Conservation (phyloP, 2,329 filamentous ascomycete genomes). For the Colletotrichum musicola region DNA sequence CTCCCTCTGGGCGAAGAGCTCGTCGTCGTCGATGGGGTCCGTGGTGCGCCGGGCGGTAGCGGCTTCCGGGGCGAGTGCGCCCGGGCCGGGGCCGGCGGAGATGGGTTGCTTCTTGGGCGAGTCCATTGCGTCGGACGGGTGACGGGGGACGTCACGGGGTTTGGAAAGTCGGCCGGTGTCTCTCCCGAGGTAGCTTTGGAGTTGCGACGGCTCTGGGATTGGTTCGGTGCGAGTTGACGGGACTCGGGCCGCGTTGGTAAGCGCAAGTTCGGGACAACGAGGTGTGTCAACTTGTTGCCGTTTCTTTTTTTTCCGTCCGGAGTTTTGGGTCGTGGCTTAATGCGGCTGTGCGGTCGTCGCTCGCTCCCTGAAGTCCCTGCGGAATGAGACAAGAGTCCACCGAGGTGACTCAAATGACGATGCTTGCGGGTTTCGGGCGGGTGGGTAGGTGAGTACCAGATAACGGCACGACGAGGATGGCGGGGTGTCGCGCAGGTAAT, state of each 20-base stretch:
- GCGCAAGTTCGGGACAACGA: too few relatives aligned
- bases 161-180: too few relatives aligned
- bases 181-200: too few relatives aligned
- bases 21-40: conserved; percentile 22
- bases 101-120: conserved; percentile 4
- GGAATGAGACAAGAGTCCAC: background rate
- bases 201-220: too few relatives aligned
- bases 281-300: too few relatives aligned
- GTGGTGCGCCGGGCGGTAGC: background rate
- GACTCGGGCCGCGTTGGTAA: too few relatives aligned
- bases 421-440: conserved; percentile 7
- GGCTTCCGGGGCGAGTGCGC: conserved; percentile 15
- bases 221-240: too few relatives aligned
- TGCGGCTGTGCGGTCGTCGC: too few relatives aligned
- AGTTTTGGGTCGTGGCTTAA: background rate
- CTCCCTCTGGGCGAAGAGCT: conserved; percentile 51
- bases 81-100: conserved; percentile 11
- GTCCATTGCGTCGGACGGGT: conserved; percentile 11
- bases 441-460: background rate
- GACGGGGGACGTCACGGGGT: background rate
- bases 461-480: conserved; percentile 2
- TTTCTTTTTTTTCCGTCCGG: background rate
- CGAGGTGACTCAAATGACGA: background rate
- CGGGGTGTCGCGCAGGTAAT: conserved; percentile 15
- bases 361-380: background rate